Percentiles rank a stretch among this genome's conserved stretches.
These are phyloP conservation scores for Trametes hirsuta DNA, from an alignment of 1,284 basidiomycete species.

Conservation along the genomic window DNA sequence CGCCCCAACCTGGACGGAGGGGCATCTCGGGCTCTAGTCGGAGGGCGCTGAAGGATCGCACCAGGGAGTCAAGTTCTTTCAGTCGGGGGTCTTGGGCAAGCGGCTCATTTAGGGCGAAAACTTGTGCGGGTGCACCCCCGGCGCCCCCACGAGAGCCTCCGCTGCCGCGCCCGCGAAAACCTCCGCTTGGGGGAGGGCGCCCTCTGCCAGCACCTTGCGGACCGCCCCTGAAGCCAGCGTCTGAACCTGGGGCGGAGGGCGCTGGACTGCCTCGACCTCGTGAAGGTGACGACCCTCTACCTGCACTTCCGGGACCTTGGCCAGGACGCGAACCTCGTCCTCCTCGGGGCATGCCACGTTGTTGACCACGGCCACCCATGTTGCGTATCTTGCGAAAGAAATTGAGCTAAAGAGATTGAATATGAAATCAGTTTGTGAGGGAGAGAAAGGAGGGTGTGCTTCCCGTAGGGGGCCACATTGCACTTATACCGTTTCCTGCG, in stretches of 20 bases:
- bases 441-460: too few relatives aligned
- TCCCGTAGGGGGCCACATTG: too few relatives aligned
- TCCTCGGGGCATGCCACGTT: constrained; percentile 12
- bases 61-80: constrained; percentile 43
- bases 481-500: too few relatives aligned
- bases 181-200: background rate
- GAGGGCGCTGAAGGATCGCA: constrained; percentile 47
- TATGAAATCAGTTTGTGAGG: too few relatives aligned
- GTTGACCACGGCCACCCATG: constrained; percentile 13
- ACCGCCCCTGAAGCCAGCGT: constrained; percentile 5
- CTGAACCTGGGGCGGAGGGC: constrained; percentile 19
- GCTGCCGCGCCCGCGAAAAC: constrained; percentile 15
- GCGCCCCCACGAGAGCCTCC: constrained; percentile 30
- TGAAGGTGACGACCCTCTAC: constrained; percentile 17
- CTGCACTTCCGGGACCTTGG: constrained; percentile 16
- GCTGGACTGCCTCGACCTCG: constrained; percentile 22
- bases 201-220: constrained; percentile 3
- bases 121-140: constrained; percentile 20
- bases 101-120: constrained; percentile 42
- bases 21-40: constrained; percentile 49
- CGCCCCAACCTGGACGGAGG: constrained; percentile 69
- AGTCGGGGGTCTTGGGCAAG: constrained; percentile 49
- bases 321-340: constrained; percentile 17
- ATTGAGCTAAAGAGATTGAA: too few relatives aligned
- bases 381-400: too few relatives aligned